Percentiles rank a stretch among this genome's conserved stretches.
Evolutionary conservation across 371 early-diverging fungal species (phyloP).

Genomic region (Mucor indicus): DNA sequence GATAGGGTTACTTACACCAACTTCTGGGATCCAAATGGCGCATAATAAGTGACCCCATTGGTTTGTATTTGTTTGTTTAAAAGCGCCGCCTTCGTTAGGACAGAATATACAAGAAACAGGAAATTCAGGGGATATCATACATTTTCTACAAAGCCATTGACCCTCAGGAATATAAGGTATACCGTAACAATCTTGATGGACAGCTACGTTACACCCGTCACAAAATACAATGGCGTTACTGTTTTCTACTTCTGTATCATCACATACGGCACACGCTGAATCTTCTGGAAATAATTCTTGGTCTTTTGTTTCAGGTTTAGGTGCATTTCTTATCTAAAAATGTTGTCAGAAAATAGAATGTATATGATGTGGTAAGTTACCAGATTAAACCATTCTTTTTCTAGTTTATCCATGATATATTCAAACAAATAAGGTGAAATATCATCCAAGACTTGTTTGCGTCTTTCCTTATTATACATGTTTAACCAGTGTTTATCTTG

Average conservation of each 20-base stretch:
- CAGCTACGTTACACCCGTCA: slow-evolving; percentile 98
- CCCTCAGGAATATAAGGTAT: slow-evolving; percentile 99
- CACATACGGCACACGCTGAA: slow-evolving; percentile 90
- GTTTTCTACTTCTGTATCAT: slow-evolving; percentile 94
- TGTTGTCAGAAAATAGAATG: not conserved
- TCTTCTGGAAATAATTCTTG: slow-evolving; percentile 66
- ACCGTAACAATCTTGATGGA: slow-evolving; percentile 99
- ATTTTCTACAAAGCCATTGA: slow-evolving; percentile 97
- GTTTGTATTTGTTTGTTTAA: slow-evolving; percentile 90
- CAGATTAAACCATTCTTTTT: slow-evolving; percentile 96
- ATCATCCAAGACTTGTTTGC: slow-evolving; percentile 50
- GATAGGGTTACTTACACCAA: slow-evolving; percentile 82
- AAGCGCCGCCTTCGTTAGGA: slow-evolving; percentile 93
- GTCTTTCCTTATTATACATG: slow-evolving; percentile 64
- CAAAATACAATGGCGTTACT: slow-evolving; percentile 98
- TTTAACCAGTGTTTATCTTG: slow-evolving; percentile 82
- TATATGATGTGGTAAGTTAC: slow-evolving; percentile 32
- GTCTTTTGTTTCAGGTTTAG: slow-evolving; percentile 8
- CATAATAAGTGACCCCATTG: slow-evolving; percentile 97
- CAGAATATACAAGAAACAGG: slow-evolving; percentile 94
- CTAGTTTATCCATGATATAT: slow-evolving; percentile 84
- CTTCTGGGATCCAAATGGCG: slow-evolving; percentile 96
- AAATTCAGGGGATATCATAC: slow-evolving; percentile 85
- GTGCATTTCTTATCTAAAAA: not conserved
- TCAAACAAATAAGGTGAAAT: slow-evolving; percentile 76